Evolutionary conservation across 1,139 yeast species (phyloP).

Genomic region (Magnusiomyces paraingens): DNA sequence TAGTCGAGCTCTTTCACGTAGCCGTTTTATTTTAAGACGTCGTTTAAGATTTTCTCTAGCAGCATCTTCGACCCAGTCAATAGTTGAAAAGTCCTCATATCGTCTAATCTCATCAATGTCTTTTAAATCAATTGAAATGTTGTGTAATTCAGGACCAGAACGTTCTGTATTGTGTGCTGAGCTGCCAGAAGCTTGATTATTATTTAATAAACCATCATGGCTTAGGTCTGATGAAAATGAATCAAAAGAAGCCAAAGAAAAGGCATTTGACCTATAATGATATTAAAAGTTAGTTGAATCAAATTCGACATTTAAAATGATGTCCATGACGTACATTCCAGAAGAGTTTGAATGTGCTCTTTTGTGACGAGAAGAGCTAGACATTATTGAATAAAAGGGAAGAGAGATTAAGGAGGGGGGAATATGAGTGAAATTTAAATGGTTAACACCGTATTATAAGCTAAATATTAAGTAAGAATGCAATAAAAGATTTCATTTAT

Average conservation of each 20-base stretch:
- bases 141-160: no score
- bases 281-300: no score
- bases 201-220: no score
- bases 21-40: constrained; percentile 25
- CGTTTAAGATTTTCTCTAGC: constrained; percentile 46
- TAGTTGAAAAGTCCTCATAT: constrained; percentile 33
- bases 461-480: no score
- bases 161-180: no score
- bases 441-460: no score
- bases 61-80: constrained; percentile 82
- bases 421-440: no score
- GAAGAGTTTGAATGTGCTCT: constrained; percentile 5
- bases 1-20: constrained; percentile 7
- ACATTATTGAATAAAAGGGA: background rate
- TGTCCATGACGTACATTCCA: background rate
- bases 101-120: constrained; percentile 28
- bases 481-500: no score
- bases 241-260: constrained; percentile 6
- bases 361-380: background rate
- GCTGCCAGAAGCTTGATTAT: background rate
- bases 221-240: background rate
- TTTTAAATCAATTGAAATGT: constrained; percentile 12
- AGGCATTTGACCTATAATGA: constrained; percentile 4
- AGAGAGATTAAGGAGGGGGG: no score
- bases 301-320: background rate